A percentile compares a stretch with the other conserved stretches of the same genome.
Evolutionary conservation across 208 protist genomes (phyloP).

Genomic region (Trypanosoma scelopori): DNA sequence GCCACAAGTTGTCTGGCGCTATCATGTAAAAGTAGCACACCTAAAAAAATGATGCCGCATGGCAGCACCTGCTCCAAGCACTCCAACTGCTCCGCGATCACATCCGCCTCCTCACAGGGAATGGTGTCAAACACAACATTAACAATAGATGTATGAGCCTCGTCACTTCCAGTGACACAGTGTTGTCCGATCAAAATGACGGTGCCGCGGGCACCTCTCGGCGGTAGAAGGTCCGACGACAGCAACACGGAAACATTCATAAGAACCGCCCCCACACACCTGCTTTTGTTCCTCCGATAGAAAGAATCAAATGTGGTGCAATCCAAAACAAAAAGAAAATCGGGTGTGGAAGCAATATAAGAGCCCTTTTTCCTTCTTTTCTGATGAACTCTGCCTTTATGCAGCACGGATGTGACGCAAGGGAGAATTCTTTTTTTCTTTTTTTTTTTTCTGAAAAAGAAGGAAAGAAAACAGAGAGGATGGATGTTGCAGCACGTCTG

Average conservation of each 20-base stretch:
- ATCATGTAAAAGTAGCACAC: constrained; percentile 22
- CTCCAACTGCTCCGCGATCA: constrained; percentile 68
- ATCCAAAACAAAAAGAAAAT: too few relatives aligned
- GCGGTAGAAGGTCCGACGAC: constrained; percentile 2
- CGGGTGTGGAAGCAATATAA: too few relatives aligned
- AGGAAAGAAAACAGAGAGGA: too few relatives aligned
- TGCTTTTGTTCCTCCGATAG: too few relatives aligned
- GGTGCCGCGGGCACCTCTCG: neutral
- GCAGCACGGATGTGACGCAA: too few relatives aligned
- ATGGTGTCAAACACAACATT: constrained; percentile 41
- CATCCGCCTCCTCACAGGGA: constrained; percentile 39
- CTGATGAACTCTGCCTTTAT: too few relatives aligned
- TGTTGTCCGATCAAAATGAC: constrained; percentile 26
- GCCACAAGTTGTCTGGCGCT: neutral
- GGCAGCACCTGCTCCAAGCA: constrained; percentile 70
- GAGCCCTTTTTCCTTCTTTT: too few relatives aligned
- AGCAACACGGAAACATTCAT: constrained; percentile 30
- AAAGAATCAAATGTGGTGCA: too few relatives aligned
- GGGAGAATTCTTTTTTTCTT: too few relatives aligned
- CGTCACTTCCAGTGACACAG: constrained; percentile 1
- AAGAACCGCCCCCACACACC: too few relatives aligned
- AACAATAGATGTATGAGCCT: neutral
- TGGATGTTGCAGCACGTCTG: too few relatives aligned
- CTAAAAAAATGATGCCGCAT: constrained; percentile 60
- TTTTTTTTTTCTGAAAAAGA: too few relatives aligned